Evolutionary conservation across 768 basidiomycete species (phyloP), one percentile per base, ranked within the genome.

Genomic region (Hygrocybe punicea): DNA sequence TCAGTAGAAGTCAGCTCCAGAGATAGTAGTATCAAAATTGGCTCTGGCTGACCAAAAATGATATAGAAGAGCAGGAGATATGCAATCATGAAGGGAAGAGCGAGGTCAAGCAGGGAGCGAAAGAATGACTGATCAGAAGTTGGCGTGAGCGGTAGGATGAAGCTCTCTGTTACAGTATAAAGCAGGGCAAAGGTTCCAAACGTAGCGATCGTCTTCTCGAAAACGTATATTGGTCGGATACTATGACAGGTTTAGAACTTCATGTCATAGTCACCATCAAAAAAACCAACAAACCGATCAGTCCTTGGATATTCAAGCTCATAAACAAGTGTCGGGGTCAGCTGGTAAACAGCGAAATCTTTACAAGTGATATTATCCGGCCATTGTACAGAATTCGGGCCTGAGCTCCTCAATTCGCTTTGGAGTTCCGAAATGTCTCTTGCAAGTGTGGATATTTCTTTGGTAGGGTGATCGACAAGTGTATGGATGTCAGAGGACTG

Each of bases 151-250:
- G 96, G 95, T 39, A 95, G 76, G 69, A 99, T 98, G 66, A 93
- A 94, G 46, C 86, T 90, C 69, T 98, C 97, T 23, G 93, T 93
- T 53, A 95, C 84, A n/a, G 86, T 86, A 65, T 92, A 91, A 42
- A 98, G 80, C n/a, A 98, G 79, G 1, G 87, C 90, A 73, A 99
- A 98, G 0, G 96, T 97, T 37, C 97, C 97, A 69, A 97, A 92
- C 9, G 93, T 96, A 23, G 95, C 97, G 8, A 90, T 63, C 71
- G 90, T 71, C 82, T 81, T 90, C 65, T 92, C 89, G 58, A 91
- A 80, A 2, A 96, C 79, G 65, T 94, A 94, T 8, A 91, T 65
- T 1, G 92, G 91, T 3, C 92, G 84, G 48, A 87, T 86, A 39
- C 83, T 84, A 52, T 21, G 33, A 37, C 44, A 60, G 23, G 17